Evolutionary conservation across 2,329 filamentous ascomycete species (phyloP), one percentile per base, ranked within the genome.

Genomic region (Paracoccidioides brasiliensis): DNA sequence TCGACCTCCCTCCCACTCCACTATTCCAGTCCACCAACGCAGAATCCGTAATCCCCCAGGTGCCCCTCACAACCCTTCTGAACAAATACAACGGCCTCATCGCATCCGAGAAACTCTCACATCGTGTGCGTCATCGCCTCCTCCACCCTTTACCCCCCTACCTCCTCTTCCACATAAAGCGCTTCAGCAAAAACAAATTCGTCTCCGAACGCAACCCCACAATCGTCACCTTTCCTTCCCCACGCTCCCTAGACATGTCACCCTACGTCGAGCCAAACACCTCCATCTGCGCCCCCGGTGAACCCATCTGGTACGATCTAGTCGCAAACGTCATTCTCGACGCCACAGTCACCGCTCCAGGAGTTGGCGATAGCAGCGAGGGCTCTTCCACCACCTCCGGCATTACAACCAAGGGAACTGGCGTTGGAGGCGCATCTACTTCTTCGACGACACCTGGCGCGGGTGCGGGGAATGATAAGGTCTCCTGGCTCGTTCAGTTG

Each of bases 171-270:
- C 91, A 98, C 74, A 85, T 97, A 75, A 97, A 97, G 75, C 89
- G 93, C 63, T 98, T 98, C 78, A 88, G 85, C 62, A 84, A 86
- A 62, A 98, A 98, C 76, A 95, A 96, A 70, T 98, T 98, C 67
- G 88, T 98, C 22, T 82, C 86, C 2, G 91, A 97, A 73, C 86
- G 93, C 52, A 98, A 98, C 70, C 93, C 91, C 0, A 98, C 93
- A 8, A 98, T 98, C 65, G 93, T 98, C 60, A 97, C 91, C 0
- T 98, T 97, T 70, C 88, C 91, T 60, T 85, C 88, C 5, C 81
- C 88, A 4, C 80, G 85, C 66, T 82, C 85, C 44, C 81, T 98
- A 7, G 90, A 98, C 69, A 84, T 96, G 76, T 80, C 84, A 4
- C 90, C 90, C 0, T 97, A 93, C 65, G 89, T 95, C 10, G 89